Base-by-base conservation (phyloP, 148 eudicot species). In the Rhododendron mucronatum region DNA sequence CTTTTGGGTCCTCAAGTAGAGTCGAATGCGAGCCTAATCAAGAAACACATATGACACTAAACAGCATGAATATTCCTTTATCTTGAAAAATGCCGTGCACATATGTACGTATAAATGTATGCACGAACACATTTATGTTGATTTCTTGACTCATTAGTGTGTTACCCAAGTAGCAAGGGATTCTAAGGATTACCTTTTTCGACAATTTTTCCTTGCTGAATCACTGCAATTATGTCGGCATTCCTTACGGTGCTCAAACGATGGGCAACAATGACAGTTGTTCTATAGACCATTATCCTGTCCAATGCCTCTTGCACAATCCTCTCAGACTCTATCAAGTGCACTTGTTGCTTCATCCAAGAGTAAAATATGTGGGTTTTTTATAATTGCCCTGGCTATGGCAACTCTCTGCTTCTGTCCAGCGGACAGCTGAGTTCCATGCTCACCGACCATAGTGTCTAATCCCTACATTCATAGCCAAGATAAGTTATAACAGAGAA, bases 301-400 rank as follows among this genome's bases (percentile, higher is more conserved):
- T 95, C 97, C 83, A 95, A 85, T 81, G 98, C 98, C 86, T 93
- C 97, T 78, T 95, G 98, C 59, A 95, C 98, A 77, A 91, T 65
- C 71, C 93, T 91, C 86, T 95, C 97, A 10, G 98, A 95, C 63
- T 94, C 92, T 93, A 89, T 95, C 98, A 65, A 95, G 93, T 50
- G 97, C 98, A 90, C 98, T 95, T 18, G 98, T 95, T 30, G 98
- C 98, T 91, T 95, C 98, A 69, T 95, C 96, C 45, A 94, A 88
- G 83, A 95, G 97, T 74, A 95, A 85, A 86, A 95, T 95, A 5
- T 93, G 81, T 1, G 98, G 98, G 84, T 93, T 89, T 89, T 95
- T 95, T 55, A 95, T 53, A 73, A 95, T 94, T 61, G 97, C 98
- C 89, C 98, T 91, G 7, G 98, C 95, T 84, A 95, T 95, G 75